A percentile compares a stretch with the other conserved stretches of the same genome.
These are phyloP conservation scores for Annulohypoxylon bovei DNA, from an alignment of 495 filamentous ascomycete genomes.

Conservation along the genomic window DNA sequence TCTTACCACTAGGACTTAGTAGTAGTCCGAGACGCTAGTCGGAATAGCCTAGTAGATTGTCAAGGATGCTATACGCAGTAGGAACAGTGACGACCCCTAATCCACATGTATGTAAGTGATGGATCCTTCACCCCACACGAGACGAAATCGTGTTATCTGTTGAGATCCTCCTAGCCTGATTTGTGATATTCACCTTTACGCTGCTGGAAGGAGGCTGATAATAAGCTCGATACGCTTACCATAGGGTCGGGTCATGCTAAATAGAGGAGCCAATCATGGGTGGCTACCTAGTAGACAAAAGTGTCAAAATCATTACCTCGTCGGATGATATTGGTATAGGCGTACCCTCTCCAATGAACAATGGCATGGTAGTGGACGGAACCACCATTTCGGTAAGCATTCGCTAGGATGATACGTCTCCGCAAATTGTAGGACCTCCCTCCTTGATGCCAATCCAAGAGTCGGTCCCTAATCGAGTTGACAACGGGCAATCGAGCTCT, in stretches of 20 bases:
- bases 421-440: neutral
- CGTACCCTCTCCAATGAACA: slow-evolving; percentile 3
- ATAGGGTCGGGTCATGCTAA: slow-evolving; percentile 16
- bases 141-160: neutral
- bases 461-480: slow-evolving; percentile 4
- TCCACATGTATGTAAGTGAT: slow-evolving; percentile 9
- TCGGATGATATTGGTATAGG: neutral
- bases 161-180: neutral
- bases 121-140: slow-evolving; percentile 26
- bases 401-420: neutral
- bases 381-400: neutral
- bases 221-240: slow-evolving; percentile 8
- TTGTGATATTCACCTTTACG: neutral
- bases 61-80: slow-evolving; percentile 19
- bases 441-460: neutral
- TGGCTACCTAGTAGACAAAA: neutral
- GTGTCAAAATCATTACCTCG: neutral
- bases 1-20: slow-evolving; percentile 7
- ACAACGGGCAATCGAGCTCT: neutral
- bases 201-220: neutral
- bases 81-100: neutral
- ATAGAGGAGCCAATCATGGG: neutral
- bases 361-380: neutral
- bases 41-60: slow-evolving; percentile 15
- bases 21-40: slow-evolving; percentile 22